Evolutionary conservation across 2,329 filamentous ascomycete species (phyloP).

Genomic region (Botrytis aclada): DNA sequence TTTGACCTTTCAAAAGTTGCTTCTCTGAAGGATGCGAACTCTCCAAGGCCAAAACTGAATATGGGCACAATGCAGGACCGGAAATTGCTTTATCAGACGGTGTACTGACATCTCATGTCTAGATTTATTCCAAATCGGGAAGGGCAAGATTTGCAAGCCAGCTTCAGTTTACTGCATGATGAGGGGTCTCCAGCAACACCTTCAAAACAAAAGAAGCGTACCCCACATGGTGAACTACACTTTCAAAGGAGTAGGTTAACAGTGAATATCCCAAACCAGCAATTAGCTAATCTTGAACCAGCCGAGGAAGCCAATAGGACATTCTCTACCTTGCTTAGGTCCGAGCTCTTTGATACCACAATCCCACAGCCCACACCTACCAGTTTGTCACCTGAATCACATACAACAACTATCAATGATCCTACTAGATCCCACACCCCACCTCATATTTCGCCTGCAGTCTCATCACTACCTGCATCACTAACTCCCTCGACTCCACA

Average conservation of each 20-base stretch:
- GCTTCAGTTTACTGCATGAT: constrained; percentile 87
- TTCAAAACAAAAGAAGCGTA: constrained; percentile 78
- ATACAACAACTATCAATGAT: constrained; percentile 58
- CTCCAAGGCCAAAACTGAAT: background rate
- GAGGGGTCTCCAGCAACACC: constrained; percentile 91
- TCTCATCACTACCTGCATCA: constrained; percentile 64
- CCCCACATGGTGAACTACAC: constrained; percentile 84
- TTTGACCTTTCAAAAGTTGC: background rate
- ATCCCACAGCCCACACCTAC: constrained; percentile 76
- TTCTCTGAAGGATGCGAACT: background rate
- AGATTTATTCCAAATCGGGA: constrained; percentile 95
- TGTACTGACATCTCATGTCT: constrained; percentile 27
- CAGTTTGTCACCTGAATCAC: constrained; percentile 57
- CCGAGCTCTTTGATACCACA: constrained; percentile 87
- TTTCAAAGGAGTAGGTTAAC: constrained; percentile 78
- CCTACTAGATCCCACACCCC: constrained; percentile 77
- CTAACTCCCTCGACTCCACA: constrained; percentile 92
- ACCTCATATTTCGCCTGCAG: constrained; percentile 58
- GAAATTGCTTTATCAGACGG: background rate
- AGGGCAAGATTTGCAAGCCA: constrained; percentile 89
- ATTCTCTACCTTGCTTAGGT: constrained; percentile 81
- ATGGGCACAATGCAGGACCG: background rate
- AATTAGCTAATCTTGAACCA: constrained; percentile 34
- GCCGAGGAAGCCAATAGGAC: constrained; percentile 94
- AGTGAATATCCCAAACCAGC: background rate